Percentiles rank a stretch among this genome's conserved stretches.
phyloP scores from a whole-genome alignment of 768 basidiomycete species.

The Daedaleopsis nitida region DNA sequence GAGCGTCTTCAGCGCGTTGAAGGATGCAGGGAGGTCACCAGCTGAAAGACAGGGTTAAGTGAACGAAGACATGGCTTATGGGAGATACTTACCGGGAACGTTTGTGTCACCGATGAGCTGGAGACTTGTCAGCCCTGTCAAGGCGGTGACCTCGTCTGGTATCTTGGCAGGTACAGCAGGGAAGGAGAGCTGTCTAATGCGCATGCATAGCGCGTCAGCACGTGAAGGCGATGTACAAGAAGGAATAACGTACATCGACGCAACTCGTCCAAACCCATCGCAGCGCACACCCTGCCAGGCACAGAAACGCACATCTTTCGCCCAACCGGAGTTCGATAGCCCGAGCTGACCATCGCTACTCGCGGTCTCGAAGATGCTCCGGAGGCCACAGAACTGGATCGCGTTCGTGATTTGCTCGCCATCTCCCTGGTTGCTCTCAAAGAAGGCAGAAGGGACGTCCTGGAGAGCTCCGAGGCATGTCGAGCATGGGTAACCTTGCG shows the following conservation, averaged over 20 bases:
- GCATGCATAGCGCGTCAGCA: conserved; percentile 1
- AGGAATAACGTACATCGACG: conserved; percentile 40
- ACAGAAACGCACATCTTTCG: conserved; percentile 46
- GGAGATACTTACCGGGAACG: conserved; percentile 40
- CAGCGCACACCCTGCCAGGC: conserved; percentile 50
- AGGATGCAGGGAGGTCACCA: conserved; percentile 43
- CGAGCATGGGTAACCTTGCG: conserved; percentile 47
- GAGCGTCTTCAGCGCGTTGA: conserved; percentile 40
- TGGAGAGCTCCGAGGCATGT: conserved; percentile 45
- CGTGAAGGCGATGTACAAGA: neutral
- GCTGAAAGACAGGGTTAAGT: conserved; percentile 29
- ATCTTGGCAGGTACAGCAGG: conserved; percentile 49
- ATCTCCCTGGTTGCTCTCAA: conserved; percentile 35
- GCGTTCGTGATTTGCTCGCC: conserved; percentile 36
- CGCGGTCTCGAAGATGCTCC: conserved; percentile 44
- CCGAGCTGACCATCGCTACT: conserved; percentile 38
- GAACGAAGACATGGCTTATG: neutral
- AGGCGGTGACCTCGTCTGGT: conserved; percentile 42
- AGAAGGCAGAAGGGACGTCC: conserved; percentile 38
- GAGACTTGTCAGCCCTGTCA: conserved; percentile 41
- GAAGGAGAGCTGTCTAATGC: conserved; percentile 40
- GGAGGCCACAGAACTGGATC: conserved; percentile 50
- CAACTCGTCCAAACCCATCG: conserved; percentile 41
- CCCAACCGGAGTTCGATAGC: conserved; percentile 47
- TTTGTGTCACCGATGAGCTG: conserved; percentile 42